Conservation (phyloP, 2,329 filamentous ascomycete genomes). For the Phyllosticta paracitricarpa region DNA sequence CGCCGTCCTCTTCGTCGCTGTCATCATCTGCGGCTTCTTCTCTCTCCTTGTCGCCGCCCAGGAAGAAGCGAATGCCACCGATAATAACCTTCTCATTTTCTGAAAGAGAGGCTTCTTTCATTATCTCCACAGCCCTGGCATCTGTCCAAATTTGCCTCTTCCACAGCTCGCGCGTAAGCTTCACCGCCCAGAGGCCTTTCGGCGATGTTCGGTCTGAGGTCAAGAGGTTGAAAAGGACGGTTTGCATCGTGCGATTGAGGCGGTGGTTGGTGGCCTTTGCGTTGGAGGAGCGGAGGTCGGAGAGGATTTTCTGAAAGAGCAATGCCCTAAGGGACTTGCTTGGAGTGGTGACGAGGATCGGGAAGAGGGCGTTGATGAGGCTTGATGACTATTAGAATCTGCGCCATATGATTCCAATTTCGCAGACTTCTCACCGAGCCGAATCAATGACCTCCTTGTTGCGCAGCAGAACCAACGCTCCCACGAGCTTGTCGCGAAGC, state of each 20-base stretch:
- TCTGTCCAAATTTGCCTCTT: conserved; percentile 95
- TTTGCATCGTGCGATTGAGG: conserved; percentile 87
- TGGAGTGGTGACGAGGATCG: conserved; percentile 80
- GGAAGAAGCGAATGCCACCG: conserved; percentile 84
- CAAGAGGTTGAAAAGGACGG: conserved; percentile 82
- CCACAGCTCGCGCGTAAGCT: conserved; percentile 91
- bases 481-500: conserved; percentile 86
- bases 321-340: conserved; percentile 81
- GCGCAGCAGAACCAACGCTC: conserved; percentile 73
- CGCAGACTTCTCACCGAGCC: conserved; percentile 38
- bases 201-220: conserved; percentile 75
- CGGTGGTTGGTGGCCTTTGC: conserved; percentile 81
- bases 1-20: conserved; percentile 65
- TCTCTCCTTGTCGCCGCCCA: conserved; percentile 90
- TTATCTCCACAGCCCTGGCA: conserved; percentile 88
- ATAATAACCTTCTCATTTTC: conserved; percentile 89
- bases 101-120: conserved; percentile 84
- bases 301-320: conserved; percentile 83
- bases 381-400: conserved; percentile 15
- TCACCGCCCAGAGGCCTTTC: conserved; percentile 91
- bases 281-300: conserved; percentile 81
- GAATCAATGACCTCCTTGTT: conserved; percentile 92
- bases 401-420: not conserved
- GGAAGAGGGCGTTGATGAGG: conserved; percentile 85
- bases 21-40: conserved; percentile 79